Conservation (phyloP, 495 filamentous ascomycete species). For the Trichoderma erinaceum region DNA sequence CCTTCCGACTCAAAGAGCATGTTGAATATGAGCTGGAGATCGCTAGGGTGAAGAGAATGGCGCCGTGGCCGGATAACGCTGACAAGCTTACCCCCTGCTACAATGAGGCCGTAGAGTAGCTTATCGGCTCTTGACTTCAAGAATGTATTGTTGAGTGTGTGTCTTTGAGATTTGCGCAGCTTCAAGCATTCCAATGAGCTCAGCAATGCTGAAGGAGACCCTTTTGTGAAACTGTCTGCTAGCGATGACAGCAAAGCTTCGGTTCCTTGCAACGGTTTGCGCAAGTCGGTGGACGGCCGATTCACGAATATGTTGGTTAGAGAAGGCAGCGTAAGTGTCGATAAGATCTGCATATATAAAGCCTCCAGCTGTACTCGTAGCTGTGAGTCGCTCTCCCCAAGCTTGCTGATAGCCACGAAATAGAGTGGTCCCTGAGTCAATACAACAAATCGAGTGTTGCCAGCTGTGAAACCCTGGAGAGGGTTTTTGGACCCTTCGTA, state of each 20-base stretch:
- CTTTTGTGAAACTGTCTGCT: slow-evolving; percentile 88
- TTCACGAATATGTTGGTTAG: slow-evolving; percentile 83
- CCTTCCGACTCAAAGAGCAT: slow-evolving; percentile 97
- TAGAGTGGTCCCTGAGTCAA: slow-evolving; percentile 78
- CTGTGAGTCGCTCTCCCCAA: slow-evolving; percentile 85
- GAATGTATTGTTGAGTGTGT: slow-evolving; percentile 78
- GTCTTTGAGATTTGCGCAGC: slow-evolving; percentile 79
- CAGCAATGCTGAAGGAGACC: slow-evolving; percentile 81
- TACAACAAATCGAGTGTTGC: slow-evolving; percentile 76
- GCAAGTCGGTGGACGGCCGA: slow-evolving; percentile 84
- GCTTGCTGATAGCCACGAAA: slow-evolving; percentile 83
- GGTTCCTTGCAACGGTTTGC: slow-evolving; percentile 88
- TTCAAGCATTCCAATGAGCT: slow-evolving; percentile 87
- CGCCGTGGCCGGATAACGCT: slow-evolving; percentile 90
- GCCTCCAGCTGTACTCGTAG: slow-evolving; percentile 85
- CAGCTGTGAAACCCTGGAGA: slow-evolving; percentile 76
- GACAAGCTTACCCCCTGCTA: slow-evolving; percentile 89
- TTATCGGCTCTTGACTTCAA: slow-evolving; percentile 66
- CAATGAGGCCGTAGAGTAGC: slow-evolving; percentile 88
- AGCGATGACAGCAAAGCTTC: slow-evolving; percentile 86
- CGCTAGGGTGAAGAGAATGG: slow-evolving; percentile 91
- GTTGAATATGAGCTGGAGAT: slow-evolving; percentile 94
- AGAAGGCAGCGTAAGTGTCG: slow-evolving; percentile 86
- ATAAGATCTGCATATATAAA: slow-evolving; percentile 95
- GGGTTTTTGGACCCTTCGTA: slow-evolving; percentile 73